These are phyloP conservation scores for Actinomortierella ambigua DNA, from an alignment of 371 early-diverging fungal species.

Conservation along the genomic window DNA sequence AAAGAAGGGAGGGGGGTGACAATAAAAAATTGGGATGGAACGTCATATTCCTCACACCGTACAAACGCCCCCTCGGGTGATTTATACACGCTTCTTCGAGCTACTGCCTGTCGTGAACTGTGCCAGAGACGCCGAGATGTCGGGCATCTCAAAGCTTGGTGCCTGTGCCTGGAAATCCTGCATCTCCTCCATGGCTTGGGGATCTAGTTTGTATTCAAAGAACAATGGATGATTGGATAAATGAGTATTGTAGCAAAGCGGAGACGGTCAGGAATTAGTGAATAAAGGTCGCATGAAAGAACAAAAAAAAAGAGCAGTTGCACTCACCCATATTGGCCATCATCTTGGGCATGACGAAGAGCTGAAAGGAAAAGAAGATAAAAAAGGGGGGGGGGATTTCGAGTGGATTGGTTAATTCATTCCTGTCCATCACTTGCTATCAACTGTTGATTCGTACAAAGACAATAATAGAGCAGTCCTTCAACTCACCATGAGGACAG, in stretches of 20 bases:
- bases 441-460: not conserved
- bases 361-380: conserved; percentile 8
- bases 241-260: not conserved
- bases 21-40: too few relatives aligned
- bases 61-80: too few relatives aligned
- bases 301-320: not conserved
- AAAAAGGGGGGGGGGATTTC: not conserved
- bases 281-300: not conserved
- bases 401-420: not conserved
- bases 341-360: conserved; percentile 62
- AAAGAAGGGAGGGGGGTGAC: too few relatives aligned
- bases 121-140: conserved; percentile 55
- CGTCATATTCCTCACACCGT: too few relatives aligned
- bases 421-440: not conserved
- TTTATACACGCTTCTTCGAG: too few relatives aligned
- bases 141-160: conserved; percentile 53
- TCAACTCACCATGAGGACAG: conserved; percentile 47
- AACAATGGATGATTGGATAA: too few relatives aligned
- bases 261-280: not conserved
- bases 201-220: conserved; percentile 25
- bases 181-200: conserved; percentile 46
- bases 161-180: conserved; percentile 48
- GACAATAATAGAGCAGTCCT: not conserved
- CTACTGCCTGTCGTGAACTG: conserved; percentile 41
- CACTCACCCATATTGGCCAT: conserved; percentile 52